Evolutionary conservation across 305 asterid species (phyloP), one percentile per base, ranked within the genome.

Genomic region (Solanum hybrid): DNA sequence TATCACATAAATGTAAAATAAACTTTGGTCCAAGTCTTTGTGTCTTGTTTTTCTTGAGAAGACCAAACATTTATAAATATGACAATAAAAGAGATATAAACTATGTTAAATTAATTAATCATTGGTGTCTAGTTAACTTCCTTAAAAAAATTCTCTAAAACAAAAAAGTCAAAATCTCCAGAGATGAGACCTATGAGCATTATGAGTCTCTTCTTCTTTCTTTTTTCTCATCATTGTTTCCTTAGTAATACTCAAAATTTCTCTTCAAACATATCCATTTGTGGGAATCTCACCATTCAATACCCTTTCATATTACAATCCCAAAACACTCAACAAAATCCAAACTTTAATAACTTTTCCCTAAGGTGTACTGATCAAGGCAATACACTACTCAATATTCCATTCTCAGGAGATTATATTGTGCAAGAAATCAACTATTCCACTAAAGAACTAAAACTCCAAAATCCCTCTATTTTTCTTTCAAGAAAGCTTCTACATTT

Each of bases 241-340:
- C 75, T 46, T 31, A 5, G 73, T 46, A 46, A 29, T 17, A 84
- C 22, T 17, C 36, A 56, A 84, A 29, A 51, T 17, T 31, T 84
- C 40, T 51, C 75, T 51, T 46, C 42, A 29, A 51, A 51, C 38
- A 42, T 46, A 31, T 84, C 42, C 6, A 84, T 51, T 29, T 46
- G 87, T 84, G 87, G 87, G 40, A 31, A 84, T 84, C 75, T 84
- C 42, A 84, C 75, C 7, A 76, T 91, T 8, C 26, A n/a, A 12
- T 81, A 90, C 89, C 95, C 94, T 69, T 92, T 92, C 91, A 86
- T 71, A 71, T 56, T 90, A 31, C 88, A 90, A 56, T 26, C 64
- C 86, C 88, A 88, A 72, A 75, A 17, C 4, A 81, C 46, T 46
- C 60, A 79, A 29, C 75, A 46, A 51, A 84, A 84, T 84, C 31